Evolutionary conservation across 2,329 filamentous ascomycete species (phyloP), one percentile per base, ranked within the genome.

Genomic region (Hypoxylon sp.): DNA sequence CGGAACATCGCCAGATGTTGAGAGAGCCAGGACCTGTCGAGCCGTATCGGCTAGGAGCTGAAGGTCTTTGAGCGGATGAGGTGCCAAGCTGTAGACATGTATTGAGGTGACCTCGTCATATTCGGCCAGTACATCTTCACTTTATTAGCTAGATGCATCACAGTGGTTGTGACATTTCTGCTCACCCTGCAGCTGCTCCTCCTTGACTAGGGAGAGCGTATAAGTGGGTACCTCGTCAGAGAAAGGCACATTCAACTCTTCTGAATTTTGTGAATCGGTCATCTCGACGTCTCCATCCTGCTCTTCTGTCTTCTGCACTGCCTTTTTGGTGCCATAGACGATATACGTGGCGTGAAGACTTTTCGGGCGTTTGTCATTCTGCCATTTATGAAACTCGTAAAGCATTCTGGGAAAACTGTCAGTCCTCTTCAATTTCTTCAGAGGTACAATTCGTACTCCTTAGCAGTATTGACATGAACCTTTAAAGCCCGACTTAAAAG

Each of bases 281-380:
- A 93, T 91, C 48, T 90, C 89, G 63, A 93, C 87, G 57, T 92
- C 90, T n/a, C 83, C 87, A 73, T 91, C 85, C 36, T 84, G 81
- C 23, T 79, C 72, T 13, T 80, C 78, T 17, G 77, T 75, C 5
- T 75, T 74, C 58, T 80, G 78, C n/a, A 77, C 75, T 3, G 75
- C 73, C 57, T 80, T 84, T 74, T 88, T 91, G 21, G 83, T 87
- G 41, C 95, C 96, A 55, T 90, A 91, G 49, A 99, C 78, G 52
- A 98, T 83, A 80, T 98, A 99, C n/a, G 94, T 98, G 48, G 95
- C 96, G 81, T 97, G 89, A n/a, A 98, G 84, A 25, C 89, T 90
- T 21, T 89, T 87, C 0, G 91, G 85, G 67, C 89, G 91, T 79
- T 91, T 93, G 60, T 83, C 85, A 79, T 94, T 97, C 77, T 97